These are phyloP conservation scores for Penicillium atrosanguineum DNA, from an alignment of 495 filamentous ascomycete species.

Conservation along the genomic window DNA sequence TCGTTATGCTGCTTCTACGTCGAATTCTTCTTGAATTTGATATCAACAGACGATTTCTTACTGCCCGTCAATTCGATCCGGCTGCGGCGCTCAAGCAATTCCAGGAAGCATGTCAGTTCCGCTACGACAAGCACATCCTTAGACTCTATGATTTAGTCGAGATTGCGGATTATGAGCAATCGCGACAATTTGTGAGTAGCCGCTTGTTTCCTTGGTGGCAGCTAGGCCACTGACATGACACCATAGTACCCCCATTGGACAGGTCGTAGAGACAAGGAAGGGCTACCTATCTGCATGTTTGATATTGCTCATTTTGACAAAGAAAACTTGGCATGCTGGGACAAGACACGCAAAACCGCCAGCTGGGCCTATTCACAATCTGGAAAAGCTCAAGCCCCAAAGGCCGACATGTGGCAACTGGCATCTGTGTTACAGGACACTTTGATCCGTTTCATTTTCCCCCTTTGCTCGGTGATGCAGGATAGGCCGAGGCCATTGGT, in stretches of 20 bases:
- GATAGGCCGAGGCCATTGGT: conserved; percentile 7
- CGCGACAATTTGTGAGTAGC: conserved; percentile 19
- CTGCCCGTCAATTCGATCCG: conserved; percentile 24
- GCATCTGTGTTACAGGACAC: conserved; percentile 24
- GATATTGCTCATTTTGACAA: conserved; percentile 19
- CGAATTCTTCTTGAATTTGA: neutral
- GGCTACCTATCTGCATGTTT: conserved; percentile 27
- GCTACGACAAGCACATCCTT: conserved; percentile 15
- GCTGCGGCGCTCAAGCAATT: conserved; percentile 21
- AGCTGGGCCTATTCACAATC: neutral
- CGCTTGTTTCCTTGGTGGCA: neutral
- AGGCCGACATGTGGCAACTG: conserved; percentile 21
- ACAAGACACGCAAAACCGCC: conserved; percentile 10
- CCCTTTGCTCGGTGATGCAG: conserved; percentile 28
- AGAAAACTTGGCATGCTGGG: conserved; percentile 15
- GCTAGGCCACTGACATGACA: neutral
- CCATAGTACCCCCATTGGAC: conserved; percentile 35
- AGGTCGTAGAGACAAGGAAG: conserved; percentile 29
- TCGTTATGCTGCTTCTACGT: neutral
- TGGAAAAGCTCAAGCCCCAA: neutral
- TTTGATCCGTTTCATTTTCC: conserved; percentile 27
- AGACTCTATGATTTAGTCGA: conserved; percentile 23
- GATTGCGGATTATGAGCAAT: conserved; percentile 27
- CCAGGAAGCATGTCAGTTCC: conserved; percentile 20
- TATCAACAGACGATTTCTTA: conserved; percentile 28